Conservation (phyloP, 345 rosid genomes). For the Citrus glauca region DNA sequence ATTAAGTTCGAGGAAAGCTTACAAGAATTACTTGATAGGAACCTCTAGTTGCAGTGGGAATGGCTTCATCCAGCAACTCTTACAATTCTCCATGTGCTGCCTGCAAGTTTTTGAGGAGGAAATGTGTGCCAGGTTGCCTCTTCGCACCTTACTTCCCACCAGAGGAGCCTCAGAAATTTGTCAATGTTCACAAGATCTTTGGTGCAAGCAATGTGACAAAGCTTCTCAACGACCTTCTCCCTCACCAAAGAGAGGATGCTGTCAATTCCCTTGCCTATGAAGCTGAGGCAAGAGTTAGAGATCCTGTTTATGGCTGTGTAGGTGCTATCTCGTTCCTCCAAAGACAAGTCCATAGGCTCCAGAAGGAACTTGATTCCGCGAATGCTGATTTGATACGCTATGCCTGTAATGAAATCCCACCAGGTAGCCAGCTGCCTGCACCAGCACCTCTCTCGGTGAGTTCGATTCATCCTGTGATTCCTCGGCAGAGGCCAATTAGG, state of each 20-base stretch:
- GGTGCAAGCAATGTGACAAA: slow-evolving; percentile 95
- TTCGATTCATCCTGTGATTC: slow-evolving; percentile 26
- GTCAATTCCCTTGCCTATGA: slow-evolving; percentile 92
- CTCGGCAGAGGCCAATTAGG: slow-evolving; percentile 30
- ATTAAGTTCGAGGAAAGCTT: slow-evolving; percentile 16
- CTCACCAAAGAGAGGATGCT: slow-evolving; percentile 93
- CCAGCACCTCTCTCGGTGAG: slow-evolving; percentile 18
- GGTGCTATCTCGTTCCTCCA: slow-evolving; percentile 91
- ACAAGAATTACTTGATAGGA: slow-evolving; percentile 18
- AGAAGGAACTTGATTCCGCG: slow-evolving; percentile 85
- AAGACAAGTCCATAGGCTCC: slow-evolving; percentile 84
- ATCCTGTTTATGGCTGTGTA: slow-evolving; percentile 89
- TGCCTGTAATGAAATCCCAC: slow-evolving; percentile 40
- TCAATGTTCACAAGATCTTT: slow-evolving; percentile 91
- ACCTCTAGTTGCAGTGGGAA: slow-evolving; percentile 11
- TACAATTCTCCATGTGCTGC: slow-evolving; percentile 98
- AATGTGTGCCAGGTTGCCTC: slow-evolving; percentile 89
- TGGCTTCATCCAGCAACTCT: slow-evolving; percentile 65
- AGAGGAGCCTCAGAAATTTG: slow-evolving; percentile 93
- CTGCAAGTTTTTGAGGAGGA: slow-evolving; percentile 89
- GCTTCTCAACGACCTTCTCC: slow-evolving; percentile 83
- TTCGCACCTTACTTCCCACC: slow-evolving; percentile 97
- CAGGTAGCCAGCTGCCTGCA: slow-evolving; percentile 23
- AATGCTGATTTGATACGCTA: slow-evolving; percentile 77
- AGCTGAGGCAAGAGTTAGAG: slow-evolving; percentile 91